Conservation (phyloP, 2,329 filamentous ascomycete genomes). For the Fusarium sp. region DNA sequence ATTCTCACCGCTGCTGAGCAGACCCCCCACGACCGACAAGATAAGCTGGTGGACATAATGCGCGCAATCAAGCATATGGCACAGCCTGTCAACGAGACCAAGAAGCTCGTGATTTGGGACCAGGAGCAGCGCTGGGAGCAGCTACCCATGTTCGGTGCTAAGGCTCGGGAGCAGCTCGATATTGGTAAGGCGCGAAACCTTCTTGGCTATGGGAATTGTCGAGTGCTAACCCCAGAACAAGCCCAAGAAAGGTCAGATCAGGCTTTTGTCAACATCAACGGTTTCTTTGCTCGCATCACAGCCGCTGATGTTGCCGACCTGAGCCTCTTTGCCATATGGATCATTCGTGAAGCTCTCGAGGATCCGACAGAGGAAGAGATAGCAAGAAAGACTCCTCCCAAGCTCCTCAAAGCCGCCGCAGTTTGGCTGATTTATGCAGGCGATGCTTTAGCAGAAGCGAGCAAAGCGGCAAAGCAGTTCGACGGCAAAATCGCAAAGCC, state of each 20-base stretch:
- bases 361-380: slow-evolving; percentile 25
- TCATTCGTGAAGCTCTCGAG: slow-evolving; percentile 28
- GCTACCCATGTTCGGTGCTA: slow-evolving; percentile 31
- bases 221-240: neutral
- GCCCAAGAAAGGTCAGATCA: slow-evolving; percentile 23
- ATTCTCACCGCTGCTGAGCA: slow-evolving; percentile 33
- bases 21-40: slow-evolving; percentile 34
- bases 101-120: slow-evolving; percentile 32
- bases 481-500: slow-evolving; percentile 34
- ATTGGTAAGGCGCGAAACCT: slow-evolving; percentile 7
- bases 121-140: slow-evolving; percentile 28
- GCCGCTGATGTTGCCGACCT: slow-evolving; percentile 21
- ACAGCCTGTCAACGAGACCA: slow-evolving; percentile 11
- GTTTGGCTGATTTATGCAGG: slow-evolving; percentile 31
- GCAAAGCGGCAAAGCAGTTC: slow-evolving; percentile 25
- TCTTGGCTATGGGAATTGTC: accelerated
- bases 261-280: slow-evolving; percentile 22
- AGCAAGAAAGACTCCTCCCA: neutral
- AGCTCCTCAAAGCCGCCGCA: slow-evolving; percentile 9
- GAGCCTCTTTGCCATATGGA: slow-evolving; percentile 34
- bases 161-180: slow-evolving; percentile 31
- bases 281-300: slow-evolving; percentile 32
- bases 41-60: slow-evolving; percentile 35
- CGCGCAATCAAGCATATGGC: slow-evolving; percentile 29
- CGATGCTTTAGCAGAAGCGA: neutral